phyloP scores from a whole-genome alignment of 768 basidiomycete species.

The Chalciporus sphaerocephalus region DNA sequence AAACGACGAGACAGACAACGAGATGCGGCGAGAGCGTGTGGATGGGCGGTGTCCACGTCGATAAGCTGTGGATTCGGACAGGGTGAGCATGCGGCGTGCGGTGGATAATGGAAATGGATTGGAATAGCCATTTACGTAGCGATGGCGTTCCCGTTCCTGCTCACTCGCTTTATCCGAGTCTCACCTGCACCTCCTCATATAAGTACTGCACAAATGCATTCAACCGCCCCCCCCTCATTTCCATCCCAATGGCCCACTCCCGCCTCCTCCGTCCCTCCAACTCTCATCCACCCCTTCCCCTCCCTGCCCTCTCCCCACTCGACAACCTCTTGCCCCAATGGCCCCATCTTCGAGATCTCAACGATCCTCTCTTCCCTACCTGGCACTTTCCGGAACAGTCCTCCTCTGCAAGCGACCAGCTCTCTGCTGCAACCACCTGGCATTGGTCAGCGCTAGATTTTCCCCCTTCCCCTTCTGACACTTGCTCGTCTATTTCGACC shows the following conservation, averaged over 20 bases:
- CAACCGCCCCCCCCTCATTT: conserved; percentile 3
- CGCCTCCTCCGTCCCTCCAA: not conserved
- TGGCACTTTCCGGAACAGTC: conserved; percentile 1
- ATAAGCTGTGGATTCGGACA: no score
- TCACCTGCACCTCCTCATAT: conserved; percentile 28
- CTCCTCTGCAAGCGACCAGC: not conserved
- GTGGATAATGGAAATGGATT: conserved; percentile 2
- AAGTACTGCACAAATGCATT: conserved; percentile 13
- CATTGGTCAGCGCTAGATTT: conserved; percentile 26
- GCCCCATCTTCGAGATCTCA: not conserved
- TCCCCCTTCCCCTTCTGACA: conserved; percentile 43
- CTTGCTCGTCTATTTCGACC: conserved; percentile 26
- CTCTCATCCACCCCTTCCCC: not conserved
- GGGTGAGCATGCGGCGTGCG: conserved; percentile 15
- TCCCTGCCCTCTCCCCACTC: conserved; percentile 20
- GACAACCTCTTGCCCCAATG: conserved; percentile 15
- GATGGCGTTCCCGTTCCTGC: conserved; percentile 22
- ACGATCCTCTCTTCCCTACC: conserved; percentile 10
- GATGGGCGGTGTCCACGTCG: no score
- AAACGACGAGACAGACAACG: no score
- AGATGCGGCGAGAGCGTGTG: no score
- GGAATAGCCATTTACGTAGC: conserved; percentile 28
- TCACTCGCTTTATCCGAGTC: conserved; percentile 23
- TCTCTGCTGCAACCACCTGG: not conserved
- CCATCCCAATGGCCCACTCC: not conserved